Percentiles rank a stretch among this genome's conserved stretches.
These are phyloP conservation scores for Salmacisia buchloeana DNA, from an alignment of 1,284 basidiomycete genomes.

Conservation along the genomic window DNA sequence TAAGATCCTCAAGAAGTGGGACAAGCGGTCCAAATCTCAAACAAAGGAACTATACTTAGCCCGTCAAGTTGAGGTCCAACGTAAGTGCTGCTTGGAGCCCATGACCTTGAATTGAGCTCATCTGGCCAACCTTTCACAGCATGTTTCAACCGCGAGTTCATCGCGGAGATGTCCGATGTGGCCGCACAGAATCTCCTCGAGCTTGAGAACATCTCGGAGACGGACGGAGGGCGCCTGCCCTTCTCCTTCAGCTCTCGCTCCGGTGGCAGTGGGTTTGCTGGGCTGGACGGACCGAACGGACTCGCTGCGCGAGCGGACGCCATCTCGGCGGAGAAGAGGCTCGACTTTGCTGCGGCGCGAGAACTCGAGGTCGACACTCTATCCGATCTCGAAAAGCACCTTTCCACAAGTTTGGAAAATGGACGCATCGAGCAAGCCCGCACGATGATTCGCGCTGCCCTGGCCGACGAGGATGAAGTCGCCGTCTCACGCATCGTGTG, in stretches of 20 bases:
- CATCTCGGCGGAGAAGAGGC: constrained; percentile 17
- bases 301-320: neutral
- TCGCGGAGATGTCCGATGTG: constrained; percentile 89
- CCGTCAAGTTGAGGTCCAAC: constrained; percentile 95
- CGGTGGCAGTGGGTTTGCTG: neutral
- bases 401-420: constrained; percentile 33
- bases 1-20: constrained; percentile 98
- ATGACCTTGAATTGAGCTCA: constrained; percentile 11
- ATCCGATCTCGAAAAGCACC: constrained; percentile 41
- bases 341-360: constrained; percentile 45
- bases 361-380: constrained; percentile 30
- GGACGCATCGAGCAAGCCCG: constrained; percentile 29
- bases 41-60: constrained; percentile 95
- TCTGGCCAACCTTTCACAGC: constrained; percentile 11
- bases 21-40: constrained; percentile 87
- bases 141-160: constrained; percentile 78
- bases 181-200: constrained; percentile 89
- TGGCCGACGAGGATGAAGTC: constrained; percentile 33
- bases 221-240: constrained; percentile 11
- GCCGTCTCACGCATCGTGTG: constrained; percentile 45
- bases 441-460: constrained; percentile 35
- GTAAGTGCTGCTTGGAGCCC: constrained; percentile 71
- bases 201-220: constrained; percentile 63
- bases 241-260: neutral
- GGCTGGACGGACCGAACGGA: neutral